Evolutionary conservation across 1,139 yeast genomes (phyloP).

Genomic region (Debaryomycetaceae sp.): DNA sequence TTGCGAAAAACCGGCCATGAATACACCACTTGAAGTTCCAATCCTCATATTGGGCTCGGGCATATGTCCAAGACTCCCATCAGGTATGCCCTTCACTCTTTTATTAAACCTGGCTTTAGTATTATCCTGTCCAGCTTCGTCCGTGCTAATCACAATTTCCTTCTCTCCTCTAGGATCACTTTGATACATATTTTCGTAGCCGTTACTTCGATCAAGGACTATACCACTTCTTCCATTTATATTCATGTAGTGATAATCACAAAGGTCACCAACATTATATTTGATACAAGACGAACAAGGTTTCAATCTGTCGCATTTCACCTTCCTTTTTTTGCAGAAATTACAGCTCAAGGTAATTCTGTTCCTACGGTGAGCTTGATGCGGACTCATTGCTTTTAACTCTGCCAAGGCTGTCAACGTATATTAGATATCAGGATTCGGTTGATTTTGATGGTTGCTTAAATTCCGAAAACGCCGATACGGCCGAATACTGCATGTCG

Average conservation of each 20-base stretch:
- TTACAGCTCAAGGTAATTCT: conserved; percentile 33
- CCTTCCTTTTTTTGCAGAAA: conserved; percentile 39
- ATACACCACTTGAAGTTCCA: too few relatives aligned
- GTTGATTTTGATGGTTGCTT: too few relatives aligned
- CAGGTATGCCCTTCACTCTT: too few relatives aligned
- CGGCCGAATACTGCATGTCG: not conserved
- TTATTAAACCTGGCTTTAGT: too few relatives aligned
- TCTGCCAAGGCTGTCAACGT: not conserved
- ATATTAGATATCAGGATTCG: too few relatives aligned
- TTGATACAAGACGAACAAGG: conserved; percentile 33
- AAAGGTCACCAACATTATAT: conserved; percentile 19
- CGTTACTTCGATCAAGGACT: not conserved
- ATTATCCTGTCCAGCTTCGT: too few relatives aligned
- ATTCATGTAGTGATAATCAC: conserved; percentile 27
- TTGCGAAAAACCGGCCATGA: too few relatives aligned
- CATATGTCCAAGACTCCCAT: too few relatives aligned
- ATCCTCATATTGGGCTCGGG: too few relatives aligned
- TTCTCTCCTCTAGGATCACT: too few relatives aligned
- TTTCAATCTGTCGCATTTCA: conserved; percentile 30
- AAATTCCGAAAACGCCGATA: not conserved
- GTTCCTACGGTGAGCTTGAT: conserved; percentile 18
- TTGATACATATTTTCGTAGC: not conserved
- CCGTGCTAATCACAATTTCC: too few relatives aligned
- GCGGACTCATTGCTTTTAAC: not conserved
- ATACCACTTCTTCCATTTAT: too few relatives aligned